Evolutionary conservation across 1,284 basidiomycete species (phyloP), one percentile per base, ranked within the genome.

Genomic region (Pseudozyma tsukubaensis): DNA sequence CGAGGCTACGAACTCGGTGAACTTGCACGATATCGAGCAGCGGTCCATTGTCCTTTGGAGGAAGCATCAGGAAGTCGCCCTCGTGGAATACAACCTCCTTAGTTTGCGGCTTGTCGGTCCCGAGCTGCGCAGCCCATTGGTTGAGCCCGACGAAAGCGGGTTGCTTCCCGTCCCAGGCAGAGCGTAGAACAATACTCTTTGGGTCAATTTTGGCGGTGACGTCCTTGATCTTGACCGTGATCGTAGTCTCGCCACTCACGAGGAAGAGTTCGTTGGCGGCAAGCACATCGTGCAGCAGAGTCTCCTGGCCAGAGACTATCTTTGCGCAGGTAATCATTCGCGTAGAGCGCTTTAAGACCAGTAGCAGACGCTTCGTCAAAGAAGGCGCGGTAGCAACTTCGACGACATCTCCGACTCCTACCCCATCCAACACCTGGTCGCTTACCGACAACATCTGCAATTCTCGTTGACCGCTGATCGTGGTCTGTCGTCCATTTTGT

Each of bases 11-110:
- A 7, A 53, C 29, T 0, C 56, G 63, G 19, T 72, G 56, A 0
- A 73, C 39, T n/a, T 73, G 71, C 0, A 53, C 45, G 7, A 73
- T 37, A 3, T 59, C 56, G 29, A 64, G 54, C 18, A 68, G 36
- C 0, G 45, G n/a, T 2, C 36, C 45, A 8, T 19, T 11, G 18
- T 59, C 37, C 14, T 34, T n/a, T 5, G 58, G 50, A 0, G 50
- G 13, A 0, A 72, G 44, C 19, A 52, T 29, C 11, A 74, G 51
- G 13, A 69, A 74, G 35, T 74, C 71, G 42, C 71, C 71, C 32
- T 69, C 66, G 59, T 74, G 71, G n/a, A 55, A 69, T 1, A 13
- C 21, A 4, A 50, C n/a, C 13, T 34, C 11, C 12, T 19, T 4
- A 14, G 24, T 6, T 29, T 3, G 6, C 24, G 3, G 24, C 5